Conservation (phyloP, 2,329 filamentous ascomycete species). For the Sporothrix mexicana region DNA sequence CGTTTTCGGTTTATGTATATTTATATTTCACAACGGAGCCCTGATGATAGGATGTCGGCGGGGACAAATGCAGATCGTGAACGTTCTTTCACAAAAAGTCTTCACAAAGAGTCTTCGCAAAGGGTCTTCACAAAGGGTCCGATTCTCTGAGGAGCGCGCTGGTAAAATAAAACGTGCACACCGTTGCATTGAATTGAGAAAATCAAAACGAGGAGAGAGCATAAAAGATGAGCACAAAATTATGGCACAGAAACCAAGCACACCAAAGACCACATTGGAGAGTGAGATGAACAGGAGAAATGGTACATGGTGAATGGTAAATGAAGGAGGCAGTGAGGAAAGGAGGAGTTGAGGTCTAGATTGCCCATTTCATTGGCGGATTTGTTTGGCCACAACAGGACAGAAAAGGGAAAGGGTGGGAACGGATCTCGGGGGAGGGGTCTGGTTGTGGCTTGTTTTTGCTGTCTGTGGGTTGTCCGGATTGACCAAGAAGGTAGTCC, state of each 20-base stretch:
- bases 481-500: slow-evolving; percentile 3
- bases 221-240: neutral
- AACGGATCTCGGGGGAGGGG: neutral
- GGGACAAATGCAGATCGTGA: neutral
- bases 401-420: neutral
- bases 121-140: no score
- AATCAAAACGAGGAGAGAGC: neutral
- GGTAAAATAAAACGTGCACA: neutral
- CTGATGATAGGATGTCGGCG: neutral
- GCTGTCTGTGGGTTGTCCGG: slow-evolving; percentile 1
- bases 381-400: neutral
- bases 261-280: neutral
- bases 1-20: neutral
- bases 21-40: slow-evolving; percentile 9
- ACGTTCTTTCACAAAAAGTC: neutral
- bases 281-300: neutral
- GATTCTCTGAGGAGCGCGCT: no score
- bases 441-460: neutral
- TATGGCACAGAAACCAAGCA: neutral
- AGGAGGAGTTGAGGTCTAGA: slow-evolving; percentile 20
- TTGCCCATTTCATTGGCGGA: slow-evolving; percentile 23
- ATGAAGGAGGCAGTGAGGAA: neutral
- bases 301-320: neutral
- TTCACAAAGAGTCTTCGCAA: no score
- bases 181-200: neutral